Evolutionary conservation across 108 stramenopile species (phyloP).

Genomic region (Pseudonitzschia multistriata): DNA sequence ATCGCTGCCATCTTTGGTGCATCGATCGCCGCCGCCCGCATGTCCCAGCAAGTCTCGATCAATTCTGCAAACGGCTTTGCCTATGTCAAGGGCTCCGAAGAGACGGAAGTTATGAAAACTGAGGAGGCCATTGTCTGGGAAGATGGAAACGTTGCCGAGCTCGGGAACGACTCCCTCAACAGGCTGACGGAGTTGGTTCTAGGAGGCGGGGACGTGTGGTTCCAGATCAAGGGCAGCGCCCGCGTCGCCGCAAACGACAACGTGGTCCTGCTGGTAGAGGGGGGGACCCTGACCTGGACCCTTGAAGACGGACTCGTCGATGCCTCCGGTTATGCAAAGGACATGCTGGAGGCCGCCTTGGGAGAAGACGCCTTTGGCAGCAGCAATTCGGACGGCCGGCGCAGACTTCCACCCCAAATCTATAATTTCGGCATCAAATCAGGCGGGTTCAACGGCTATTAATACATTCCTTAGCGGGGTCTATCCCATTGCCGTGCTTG

Average conservation of each 20-base stretch:
- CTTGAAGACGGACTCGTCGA: background rate
- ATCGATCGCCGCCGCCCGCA: background rate
- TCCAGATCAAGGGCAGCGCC: background rate
- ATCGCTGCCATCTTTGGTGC: background rate
- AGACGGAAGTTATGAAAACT: constrained; percentile 3
- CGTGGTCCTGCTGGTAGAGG: background rate
- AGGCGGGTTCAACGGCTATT: too few species aligned
- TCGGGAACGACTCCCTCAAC: background rate
- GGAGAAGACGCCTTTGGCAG: background rate
- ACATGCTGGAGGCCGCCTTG: background rate
- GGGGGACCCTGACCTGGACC: background rate
- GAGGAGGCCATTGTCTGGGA: background rate
- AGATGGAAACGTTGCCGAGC: background rate
- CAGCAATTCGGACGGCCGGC: too few species aligned
- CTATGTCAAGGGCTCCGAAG: background rate
- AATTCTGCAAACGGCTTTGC: background rate
- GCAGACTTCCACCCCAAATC: too few species aligned
- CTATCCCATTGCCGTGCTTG: too few species aligned
- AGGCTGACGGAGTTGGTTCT: background rate
- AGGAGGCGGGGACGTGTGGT: background rate
- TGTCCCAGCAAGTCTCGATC: background rate
- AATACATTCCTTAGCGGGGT: too few species aligned
- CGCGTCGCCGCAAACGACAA: background rate
- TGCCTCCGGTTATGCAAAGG: background rate
- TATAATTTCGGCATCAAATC: too few species aligned